phyloP scores from a whole-genome alignment of 306 rosid species.

The Prunus padus region DNA sequence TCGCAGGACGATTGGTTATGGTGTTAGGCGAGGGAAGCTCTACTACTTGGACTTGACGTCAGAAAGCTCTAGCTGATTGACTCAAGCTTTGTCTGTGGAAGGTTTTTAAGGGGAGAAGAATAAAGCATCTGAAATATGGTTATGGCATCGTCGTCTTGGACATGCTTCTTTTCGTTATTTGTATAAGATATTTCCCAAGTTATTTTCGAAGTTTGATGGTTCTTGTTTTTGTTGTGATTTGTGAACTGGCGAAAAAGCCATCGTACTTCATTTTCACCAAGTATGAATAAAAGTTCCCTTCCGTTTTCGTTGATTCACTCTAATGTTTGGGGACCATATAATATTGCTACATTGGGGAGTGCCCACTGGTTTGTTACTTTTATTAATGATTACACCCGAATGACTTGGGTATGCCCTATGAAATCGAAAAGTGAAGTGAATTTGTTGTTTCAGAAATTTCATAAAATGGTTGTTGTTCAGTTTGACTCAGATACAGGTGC shows the following conservation, averaged over 20 bases:
- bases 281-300: neutral
- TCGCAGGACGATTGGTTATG: no score
- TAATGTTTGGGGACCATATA: neutral
- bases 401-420: neutral
- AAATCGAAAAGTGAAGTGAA: neutral
- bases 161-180: neutral
- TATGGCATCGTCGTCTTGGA: neutral
- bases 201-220: neutral
- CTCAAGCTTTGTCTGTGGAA: no score
- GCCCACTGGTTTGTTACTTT: neutral
- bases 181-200: neutral
- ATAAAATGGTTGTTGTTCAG: neutral
- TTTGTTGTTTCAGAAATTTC: neutral
- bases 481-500: neutral
- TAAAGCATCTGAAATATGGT: neutral
- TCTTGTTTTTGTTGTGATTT: neutral
- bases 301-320: neutral
- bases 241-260: neutral
- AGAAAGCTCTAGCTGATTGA: no score
- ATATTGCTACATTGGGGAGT: no score
- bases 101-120: no score
- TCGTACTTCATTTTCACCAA: neutral
- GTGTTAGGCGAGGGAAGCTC: neutral
- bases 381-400: neutral
- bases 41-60: neutral